A percentile compares a stretch with the other conserved stretches of the same genome.
Conservation (phyloP, 2,329 filamentous ascomycete species). For the Aspergillus nomiae region DNA sequence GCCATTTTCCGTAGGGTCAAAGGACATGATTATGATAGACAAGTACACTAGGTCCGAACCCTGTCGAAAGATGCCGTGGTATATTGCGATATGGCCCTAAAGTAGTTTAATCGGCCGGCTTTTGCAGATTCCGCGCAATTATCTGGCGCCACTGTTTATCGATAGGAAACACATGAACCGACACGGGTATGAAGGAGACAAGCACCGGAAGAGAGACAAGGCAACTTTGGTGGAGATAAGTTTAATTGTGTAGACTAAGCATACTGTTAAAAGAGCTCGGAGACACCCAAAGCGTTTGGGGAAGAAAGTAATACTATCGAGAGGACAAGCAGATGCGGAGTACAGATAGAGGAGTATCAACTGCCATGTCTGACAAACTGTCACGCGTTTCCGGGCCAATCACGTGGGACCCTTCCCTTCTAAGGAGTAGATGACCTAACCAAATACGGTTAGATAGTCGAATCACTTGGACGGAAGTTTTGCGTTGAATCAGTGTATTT, state of each 20-base stretch:
- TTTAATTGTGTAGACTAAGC: neutral
- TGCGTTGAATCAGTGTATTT: neutral
- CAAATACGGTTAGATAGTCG: neutral
- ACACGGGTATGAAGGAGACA: neutral
- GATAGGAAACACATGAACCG: neutral
- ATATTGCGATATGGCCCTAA: slow-evolving; percentile 7
- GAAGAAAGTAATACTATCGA: neutral
- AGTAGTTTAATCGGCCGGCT: slow-evolving; percentile 27
- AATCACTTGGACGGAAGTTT: neutral
- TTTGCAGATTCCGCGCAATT: neutral
- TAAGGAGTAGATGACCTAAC: neutral
- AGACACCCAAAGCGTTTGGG: neutral
- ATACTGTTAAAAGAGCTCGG: neutral
- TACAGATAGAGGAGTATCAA: neutral
- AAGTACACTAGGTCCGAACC: slow-evolving; percentile 14
- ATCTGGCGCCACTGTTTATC: neutral
- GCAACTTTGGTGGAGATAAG: neutral
- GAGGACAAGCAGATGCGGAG: neutral
- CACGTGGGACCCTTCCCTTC: slow-evolving; percentile 16
- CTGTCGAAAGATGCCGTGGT: neutral
- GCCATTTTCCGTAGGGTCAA: slow-evolving; percentile 27
- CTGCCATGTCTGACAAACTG: neutral
- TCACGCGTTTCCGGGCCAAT: slow-evolving; percentile 14
- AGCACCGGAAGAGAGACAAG: neutral
- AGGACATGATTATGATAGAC: slow-evolving; percentile 25